Base-by-base conservation (phyloP, 2,329 filamentous ascomycete genomes). In the Calonectria honghensis region DNA sequence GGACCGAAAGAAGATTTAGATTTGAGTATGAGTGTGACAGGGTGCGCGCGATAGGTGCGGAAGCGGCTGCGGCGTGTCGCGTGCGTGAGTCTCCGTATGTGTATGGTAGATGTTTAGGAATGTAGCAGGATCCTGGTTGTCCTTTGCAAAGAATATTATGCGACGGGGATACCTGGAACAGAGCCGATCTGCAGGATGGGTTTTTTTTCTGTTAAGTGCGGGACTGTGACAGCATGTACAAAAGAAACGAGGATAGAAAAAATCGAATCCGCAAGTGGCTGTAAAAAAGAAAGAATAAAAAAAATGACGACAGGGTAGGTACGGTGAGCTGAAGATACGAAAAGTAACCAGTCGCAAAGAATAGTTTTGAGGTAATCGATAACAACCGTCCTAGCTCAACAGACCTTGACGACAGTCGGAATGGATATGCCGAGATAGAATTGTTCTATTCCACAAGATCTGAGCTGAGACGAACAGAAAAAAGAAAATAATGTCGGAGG, bases 31-130 rank as follows among this genome's bases (percentile, higher is more conserved):
- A 7, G 71, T 39, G 71, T 31, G 70, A 20, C 48, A 31, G 41
- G 61, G 64, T 51, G 41, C 24, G 57, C 32, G 50, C 18, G 14
- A 39, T 73, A 39, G 31, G 66, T 48, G 39, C 61, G 37, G 54
- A 16, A 29, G 70, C 51, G 57, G 54, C 27, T 68, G 65, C 65
- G 32, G 66, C 45, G 24, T 68, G 68, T 72, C 65, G 76, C 61
- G 73, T 75, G 75, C 54, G 76, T 67, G 50, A 29, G 70, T 51
- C 48, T 63, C 45, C 68, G 68, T 75, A 72, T 78, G 74, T 78
- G 77, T 77, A 51, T 79, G 70, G 74, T 73, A 70, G 77, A 76
- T 74, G 79, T 80, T 78, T 79, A 75, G 77, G 78, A 74, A 79
- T 81, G 78, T 78, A 74, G 51, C 75, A 76, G 69, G 76, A 80